Evolutionary conservation across 1,284 basidiomycete genomes (phyloP), one percentile per base, ranked within the genome.

Genomic region (Ganoderma multipileum): DNA sequence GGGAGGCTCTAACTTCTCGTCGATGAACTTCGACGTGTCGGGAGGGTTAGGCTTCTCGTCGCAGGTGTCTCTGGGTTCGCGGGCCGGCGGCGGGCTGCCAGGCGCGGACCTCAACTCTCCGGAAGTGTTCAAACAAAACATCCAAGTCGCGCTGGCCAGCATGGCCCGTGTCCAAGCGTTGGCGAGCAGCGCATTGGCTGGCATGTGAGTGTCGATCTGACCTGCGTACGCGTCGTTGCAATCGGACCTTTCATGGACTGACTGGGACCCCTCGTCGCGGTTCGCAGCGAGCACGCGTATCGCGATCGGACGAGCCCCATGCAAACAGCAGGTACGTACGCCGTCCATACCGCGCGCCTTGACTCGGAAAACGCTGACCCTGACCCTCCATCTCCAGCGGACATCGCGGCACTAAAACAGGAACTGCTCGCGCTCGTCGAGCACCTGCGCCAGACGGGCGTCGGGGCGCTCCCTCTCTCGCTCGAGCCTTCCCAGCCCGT

Each of bases 91-190:
- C 52, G 52, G 52, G 18, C 28, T 55, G 52, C 52, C 30, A 30
- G 28, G 52, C 14, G 28, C 52, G 18, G 52, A 33, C 28, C 52
- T 50, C 9, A 88, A 86, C 72, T 87, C 87, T 28, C 84, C 86
- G 1, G 84, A 85, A 47, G 71, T 82, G 16, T 89, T 90, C 81
- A 87, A 85, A 69, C 83, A 85, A 58, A 89, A 87, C 75, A 79
- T 89, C 7, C 81, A 83, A 61, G 63, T 84, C 28, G 80, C 83
- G 0, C 83, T 84, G 47, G 79, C 82, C 41, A 82, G 85, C n/a
- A 79, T 88, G 3, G 70, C 78, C 3, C 76, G 82, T 23, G 76
- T 89, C 2, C 86, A 86, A 68, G 76, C 73, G 9, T 75, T 85
- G 2, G 84, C 87, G 0, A 78, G 82, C 52, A 81, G 78, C 58